phyloP scores from a whole-genome alignment of 305 asterid species.

The Rubia tinctorum region DNA sequence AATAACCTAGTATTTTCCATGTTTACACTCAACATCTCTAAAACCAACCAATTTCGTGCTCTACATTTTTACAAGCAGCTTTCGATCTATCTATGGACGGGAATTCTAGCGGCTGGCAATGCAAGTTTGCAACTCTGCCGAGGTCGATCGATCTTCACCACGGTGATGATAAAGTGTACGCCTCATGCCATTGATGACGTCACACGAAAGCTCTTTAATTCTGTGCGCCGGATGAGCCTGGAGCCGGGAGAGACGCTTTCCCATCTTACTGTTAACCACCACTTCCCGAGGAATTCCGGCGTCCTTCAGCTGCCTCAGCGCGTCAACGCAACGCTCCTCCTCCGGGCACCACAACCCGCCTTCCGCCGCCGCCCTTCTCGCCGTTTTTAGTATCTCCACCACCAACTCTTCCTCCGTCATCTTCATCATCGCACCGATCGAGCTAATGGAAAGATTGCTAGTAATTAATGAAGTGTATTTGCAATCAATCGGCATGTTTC shows the following conservation, averaged over 20 bases:
- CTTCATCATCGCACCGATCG: neutral
- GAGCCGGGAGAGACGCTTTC: neutral
- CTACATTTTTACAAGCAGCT: too few relatives aligned
- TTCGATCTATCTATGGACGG: too few relatives aligned
- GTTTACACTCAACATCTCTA: too few relatives aligned
- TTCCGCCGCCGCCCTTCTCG: neutral
- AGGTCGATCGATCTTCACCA: neutral
- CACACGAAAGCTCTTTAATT: neutral
- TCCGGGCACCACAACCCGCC: neutral
- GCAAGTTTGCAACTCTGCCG: neutral
- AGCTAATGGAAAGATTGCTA: too few relatives aligned
- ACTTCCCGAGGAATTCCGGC: neutral
- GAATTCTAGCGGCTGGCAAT: too few relatives aligned
- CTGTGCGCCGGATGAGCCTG: neutral
- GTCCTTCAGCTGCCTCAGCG: neutral
- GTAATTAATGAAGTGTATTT: too few relatives aligned
- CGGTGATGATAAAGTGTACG: neutral
- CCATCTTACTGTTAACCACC: neutral
- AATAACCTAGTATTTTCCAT: too few relatives aligned
- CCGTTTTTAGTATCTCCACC: neutral
- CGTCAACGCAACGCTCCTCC: slow-evolving; percentile 1
- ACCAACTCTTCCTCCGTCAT: neutral
- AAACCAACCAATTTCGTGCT: too few relatives aligned
- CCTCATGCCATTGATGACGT: neutral
- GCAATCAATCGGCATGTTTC: too few relatives aligned